These are phyloP conservation scores for Mollisiaceae sp. DNA, from an alignment of 2,329 filamentous ascomycete genomes.

Conservation along the genomic window DNA sequence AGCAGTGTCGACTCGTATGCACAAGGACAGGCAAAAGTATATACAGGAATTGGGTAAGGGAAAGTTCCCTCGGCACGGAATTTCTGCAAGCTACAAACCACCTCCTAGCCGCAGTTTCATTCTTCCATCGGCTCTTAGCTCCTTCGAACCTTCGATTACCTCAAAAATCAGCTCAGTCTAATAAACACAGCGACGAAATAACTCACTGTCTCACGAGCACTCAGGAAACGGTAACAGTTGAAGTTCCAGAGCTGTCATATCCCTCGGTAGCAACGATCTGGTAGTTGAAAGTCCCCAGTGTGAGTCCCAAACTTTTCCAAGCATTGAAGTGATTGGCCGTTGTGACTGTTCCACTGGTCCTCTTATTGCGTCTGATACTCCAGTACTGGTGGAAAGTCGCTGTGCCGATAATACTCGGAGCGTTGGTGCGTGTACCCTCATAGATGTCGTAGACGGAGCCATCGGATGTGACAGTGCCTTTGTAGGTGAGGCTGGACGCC, in stretches of 20 bases:
- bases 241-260: slow-evolving; percentile 13
- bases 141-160: too few relatives aligned
- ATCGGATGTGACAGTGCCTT: slow-evolving; percentile 57
- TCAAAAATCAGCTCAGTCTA: too few relatives aligned
- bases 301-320: slow-evolving; percentile 53
- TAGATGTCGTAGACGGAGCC: slow-evolving; percentile 58
- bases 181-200: not conserved
- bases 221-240: slow-evolving; percentile 38
- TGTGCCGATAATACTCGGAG: slow-evolving; percentile 54
- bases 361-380: slow-evolving; percentile 55
- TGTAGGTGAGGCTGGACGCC: slow-evolving; percentile 51
- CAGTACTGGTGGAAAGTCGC: slow-evolving; percentile 58
- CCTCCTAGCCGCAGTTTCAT: too few relatives aligned
- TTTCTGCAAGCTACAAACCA: not conserved
- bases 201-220: not conserved
- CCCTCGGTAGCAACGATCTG: slow-evolving; percentile 49
- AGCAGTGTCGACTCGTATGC: too few relatives aligned
- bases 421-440: slow-evolving; percentile 45
- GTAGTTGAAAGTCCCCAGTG: slow-evolving; percentile 54
- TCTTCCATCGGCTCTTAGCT: too few relatives aligned
- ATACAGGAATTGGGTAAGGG: not conserved
- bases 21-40: not conserved
- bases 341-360: slow-evolving; percentile 55
- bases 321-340: slow-evolving; percentile 57
- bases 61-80: not conserved